Percentiles rank a stretch among this genome's conserved stretches.
These are phyloP conservation scores for Phialemoniopsis sp. DNA, from an alignment of 2,329 filamentous ascomycete species.

Conservation along the genomic window DNA sequence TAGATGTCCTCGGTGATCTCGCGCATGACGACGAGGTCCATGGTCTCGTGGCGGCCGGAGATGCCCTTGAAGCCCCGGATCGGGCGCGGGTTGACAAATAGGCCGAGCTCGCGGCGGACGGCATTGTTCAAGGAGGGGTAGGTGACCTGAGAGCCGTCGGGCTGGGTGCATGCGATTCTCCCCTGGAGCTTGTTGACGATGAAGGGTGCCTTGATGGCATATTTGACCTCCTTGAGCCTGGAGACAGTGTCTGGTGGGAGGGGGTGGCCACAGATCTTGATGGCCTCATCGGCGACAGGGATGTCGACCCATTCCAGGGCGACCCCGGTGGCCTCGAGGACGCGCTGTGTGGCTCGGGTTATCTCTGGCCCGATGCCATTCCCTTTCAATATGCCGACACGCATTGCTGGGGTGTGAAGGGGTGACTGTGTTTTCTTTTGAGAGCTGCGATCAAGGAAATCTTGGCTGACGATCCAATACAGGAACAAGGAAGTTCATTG, in stretches of 20 bases:
- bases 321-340: constrained; percentile 89
- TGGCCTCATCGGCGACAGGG: constrained; percentile 88
- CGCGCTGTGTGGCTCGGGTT: constrained; percentile 85
- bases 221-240: constrained; percentile 76
- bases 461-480: too few species aligned
- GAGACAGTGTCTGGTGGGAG: constrained; percentile 89
- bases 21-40: constrained; percentile 96
- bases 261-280: constrained; percentile 83
- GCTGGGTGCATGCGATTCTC: too few species aligned
- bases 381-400: too few species aligned
- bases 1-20: constrained; percentile 99
- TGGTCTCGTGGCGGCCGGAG: constrained; percentile 59
- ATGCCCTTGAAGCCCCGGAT: constrained; percentile 92
- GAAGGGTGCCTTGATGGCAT: too few species aligned
- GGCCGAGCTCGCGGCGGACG: constrained; percentile 87
- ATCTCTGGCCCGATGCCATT: constrained; percentile 99
- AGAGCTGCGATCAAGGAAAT: too few species aligned
- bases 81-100: constrained; percentile 98
- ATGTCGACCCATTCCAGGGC: constrained; percentile 92
- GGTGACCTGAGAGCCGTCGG: constrained; percentile 93
- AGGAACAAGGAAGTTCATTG: too few species aligned
- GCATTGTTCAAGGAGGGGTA: constrained; percentile 97
- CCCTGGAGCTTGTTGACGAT: too few species aligned
- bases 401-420: too few species aligned
- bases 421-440: too few species aligned